Conservation (phyloP, 2,329 filamentous ascomycete species). For the Pseudogymnoascus sp. region DNA sequence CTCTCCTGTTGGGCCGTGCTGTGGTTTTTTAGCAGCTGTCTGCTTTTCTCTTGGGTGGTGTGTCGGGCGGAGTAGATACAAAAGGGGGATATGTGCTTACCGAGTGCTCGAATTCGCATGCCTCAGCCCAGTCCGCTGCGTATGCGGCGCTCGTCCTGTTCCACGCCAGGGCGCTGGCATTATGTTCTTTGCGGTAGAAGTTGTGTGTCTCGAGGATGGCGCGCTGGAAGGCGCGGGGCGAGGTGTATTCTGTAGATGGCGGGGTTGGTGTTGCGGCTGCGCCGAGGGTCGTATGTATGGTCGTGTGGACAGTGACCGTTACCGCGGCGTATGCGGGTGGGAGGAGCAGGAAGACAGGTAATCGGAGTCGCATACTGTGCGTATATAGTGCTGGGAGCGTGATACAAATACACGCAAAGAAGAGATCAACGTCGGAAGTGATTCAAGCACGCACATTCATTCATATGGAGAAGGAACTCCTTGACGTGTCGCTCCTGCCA, state of each 20-base stretch:
- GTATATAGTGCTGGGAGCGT: neutral
- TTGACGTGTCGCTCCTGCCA: neutral
- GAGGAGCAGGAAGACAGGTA: neutral
- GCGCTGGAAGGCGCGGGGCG: conserved; percentile 32
- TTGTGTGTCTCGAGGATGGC: conserved; percentile 61
- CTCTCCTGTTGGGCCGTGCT: conserved; percentile 60
- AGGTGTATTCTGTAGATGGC: conserved; percentile 29
- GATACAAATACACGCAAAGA: neutral
- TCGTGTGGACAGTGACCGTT: neutral
- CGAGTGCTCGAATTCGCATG: conserved; percentile 45
- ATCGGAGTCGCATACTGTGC: neutral
- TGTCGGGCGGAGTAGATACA: too few relatives aligned
- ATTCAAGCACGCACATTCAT: neutral
- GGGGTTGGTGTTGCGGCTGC: neutral
- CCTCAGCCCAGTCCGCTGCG: conserved; percentile 41
- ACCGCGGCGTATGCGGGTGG: neutral
- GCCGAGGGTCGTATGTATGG: neutral
- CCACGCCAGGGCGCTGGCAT: conserved; percentile 51
- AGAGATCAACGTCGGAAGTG: neutral
- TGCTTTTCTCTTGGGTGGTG: too few relatives aligned
- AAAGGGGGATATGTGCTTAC: conserved; percentile 21
- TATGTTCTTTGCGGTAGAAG: conserved; percentile 53
- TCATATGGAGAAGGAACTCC: neutral
- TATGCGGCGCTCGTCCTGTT: conserved; percentile 53
- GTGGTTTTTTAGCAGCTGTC: neutral